A percentile compares a stretch with the other conserved stretches of the same genome.
Evolutionary conservation across 2,329 filamentous ascomycete genomes (phyloP).

Genomic region (Magnaporthiopsis incrustans): DNA sequence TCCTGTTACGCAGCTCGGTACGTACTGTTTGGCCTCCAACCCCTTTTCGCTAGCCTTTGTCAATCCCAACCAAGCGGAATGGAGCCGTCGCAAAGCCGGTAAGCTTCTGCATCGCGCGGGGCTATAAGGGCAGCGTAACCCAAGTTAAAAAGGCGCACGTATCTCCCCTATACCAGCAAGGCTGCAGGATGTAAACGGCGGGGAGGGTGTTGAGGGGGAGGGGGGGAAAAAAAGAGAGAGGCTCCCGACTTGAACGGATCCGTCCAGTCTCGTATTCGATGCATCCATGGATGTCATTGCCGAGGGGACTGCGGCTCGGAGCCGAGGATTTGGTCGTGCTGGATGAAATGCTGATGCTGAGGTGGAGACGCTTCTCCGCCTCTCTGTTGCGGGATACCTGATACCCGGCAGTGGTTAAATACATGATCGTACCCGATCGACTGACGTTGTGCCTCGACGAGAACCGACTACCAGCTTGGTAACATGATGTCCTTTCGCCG

Average conservation of each 20-base stretch:
- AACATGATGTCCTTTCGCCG: slow-evolving; percentile 16
- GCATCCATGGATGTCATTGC: background rate
- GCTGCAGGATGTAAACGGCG: background rate
- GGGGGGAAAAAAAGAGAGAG: too few species aligned
- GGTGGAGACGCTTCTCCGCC: background rate
- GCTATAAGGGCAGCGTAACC: background rate
- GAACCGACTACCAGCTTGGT: background rate
- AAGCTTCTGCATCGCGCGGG: too few species aligned
- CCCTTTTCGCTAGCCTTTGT: background rate
- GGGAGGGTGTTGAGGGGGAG: too few species aligned
- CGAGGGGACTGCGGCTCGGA: background rate
- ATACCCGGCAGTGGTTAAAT: too few species aligned
- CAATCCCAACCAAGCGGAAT: background rate
- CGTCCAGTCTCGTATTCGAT: background rate
- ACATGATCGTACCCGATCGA: background rate
- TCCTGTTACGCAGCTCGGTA: background rate
- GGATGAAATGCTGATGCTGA: background rate
- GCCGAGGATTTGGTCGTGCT: background rate
- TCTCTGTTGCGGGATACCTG: background rate
- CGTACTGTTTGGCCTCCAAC: background rate
- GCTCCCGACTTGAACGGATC: background rate
- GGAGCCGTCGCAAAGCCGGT: too few species aligned
- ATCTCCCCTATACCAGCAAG: background rate
- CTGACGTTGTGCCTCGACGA: background rate
- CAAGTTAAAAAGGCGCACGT: background rate